Evolutionary conservation across 805 yeast species (phyloP), one percentile per base, ranked within the genome.

Genomic region (Spathaspora girioi): DNA sequence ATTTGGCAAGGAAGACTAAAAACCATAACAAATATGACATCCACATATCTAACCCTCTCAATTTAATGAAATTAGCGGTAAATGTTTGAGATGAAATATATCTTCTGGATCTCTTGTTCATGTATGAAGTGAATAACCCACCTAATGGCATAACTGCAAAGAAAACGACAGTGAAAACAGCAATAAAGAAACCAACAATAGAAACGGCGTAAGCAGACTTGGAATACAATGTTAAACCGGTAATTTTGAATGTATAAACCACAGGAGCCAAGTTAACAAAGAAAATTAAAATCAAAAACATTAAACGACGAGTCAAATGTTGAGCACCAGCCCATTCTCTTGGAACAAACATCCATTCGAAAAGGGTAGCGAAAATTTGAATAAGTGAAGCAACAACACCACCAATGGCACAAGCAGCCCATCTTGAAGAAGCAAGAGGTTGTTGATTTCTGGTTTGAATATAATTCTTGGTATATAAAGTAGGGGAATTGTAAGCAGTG

Each of bases 251-350:
- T 40, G 92, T 85, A 65, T 89, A 94, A 50, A 89, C 83, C 31
- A 89, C 83, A 38, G 98, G 96, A 59, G 86, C 96, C 65, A 93
- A 76, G 71, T 93, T 94, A 56, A 85, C 62, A 49, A 75, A 77
- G 51, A 91, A 76, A 59, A 91, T 81, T 48, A 81, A 58, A 50
- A 86, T 59, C 67, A 93, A 71, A 67, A 92, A 87, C 77, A 85
- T 66, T 62, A 94, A 78, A 68, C 99, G 86, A 74, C 97, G 89
- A 38, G 90, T 76, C 66, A 94, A 81, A 69, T 89, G 97, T 76
- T 93, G 98, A 69, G 98, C 97, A 73, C 99, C 99, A 35, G 98
- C 96, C 98, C 98, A 94, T 61, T 86, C 83, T 74, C 98, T 86
- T 59, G 99, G 99, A 55, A 94, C 98, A 64, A 91, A 94, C 67